phyloP scores from a whole-genome alignment of 73 alveolate species.

The Paramecium primaurelia region DNA sequence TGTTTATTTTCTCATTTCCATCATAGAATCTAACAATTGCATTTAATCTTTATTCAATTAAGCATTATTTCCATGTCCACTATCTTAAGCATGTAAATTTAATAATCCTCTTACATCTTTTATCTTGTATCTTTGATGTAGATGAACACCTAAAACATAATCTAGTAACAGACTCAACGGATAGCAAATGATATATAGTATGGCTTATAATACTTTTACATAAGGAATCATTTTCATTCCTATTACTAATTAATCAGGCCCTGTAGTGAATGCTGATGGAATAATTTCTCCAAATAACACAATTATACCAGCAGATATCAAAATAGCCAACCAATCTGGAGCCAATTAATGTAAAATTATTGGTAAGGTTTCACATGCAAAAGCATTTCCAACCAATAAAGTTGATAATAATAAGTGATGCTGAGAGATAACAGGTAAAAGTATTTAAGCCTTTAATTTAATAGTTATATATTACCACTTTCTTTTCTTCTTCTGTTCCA shows the following conservation, averaged over 20 bases:
- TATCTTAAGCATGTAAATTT: conserved; percentile 69
- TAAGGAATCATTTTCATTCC: conserved; percentile 88
- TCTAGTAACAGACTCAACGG: conserved; percentile 79
- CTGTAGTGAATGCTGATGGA: conserved; percentile 97
- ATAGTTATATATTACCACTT: conserved; percentile 51
- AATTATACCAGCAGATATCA: conserved; percentile 85
- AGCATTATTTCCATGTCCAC: conserved; percentile 45
- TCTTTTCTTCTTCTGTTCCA: conserved; percentile 59
- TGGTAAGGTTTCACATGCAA: conserved; percentile 97
- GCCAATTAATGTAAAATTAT: conserved; percentile 87
- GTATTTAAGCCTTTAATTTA: conserved; percentile 74
- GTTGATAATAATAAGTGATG: conserved; percentile 96
- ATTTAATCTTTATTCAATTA: conserved; percentile 61
- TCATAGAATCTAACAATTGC: conserved; percentile 68
- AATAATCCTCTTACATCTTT: conserved; percentile 73
- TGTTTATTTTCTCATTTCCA: conserved; percentile 63
- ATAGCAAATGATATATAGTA: conserved; percentile 68
- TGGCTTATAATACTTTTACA: conserved; percentile 41
- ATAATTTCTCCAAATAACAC: conserved; percentile 95
- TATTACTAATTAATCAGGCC: conserved; percentile 93
- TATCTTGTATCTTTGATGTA: conserved; percentile 69
- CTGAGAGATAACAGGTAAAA: conserved; percentile 83
- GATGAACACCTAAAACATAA: conserved; percentile 75
- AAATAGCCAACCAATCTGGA: conserved; percentile 86
- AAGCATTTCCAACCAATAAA: conserved; percentile 90